Base-by-base conservation (phyloP, 306 rosid species). In the Pterocarpus santalinus region DNA sequence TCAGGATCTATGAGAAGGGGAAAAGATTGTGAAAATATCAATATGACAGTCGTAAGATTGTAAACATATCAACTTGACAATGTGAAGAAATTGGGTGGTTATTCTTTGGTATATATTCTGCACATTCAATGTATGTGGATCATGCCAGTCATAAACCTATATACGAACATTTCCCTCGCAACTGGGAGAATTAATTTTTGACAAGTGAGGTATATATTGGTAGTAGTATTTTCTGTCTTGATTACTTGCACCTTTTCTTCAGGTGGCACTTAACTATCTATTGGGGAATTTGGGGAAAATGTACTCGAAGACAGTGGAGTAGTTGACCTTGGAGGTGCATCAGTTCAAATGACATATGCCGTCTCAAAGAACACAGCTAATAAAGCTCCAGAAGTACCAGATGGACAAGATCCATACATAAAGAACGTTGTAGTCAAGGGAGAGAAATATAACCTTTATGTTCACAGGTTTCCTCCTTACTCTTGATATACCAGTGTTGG, bases 291-390 rank as follows among this genome's bases (percentile, higher is more conserved):
- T 94, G 79, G 97, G 93, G 12, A 80, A 86, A 85, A 62, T 47
- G 8, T 90, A 76, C 61, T 13, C 79, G 0, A 58, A 90, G 12
- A 92, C 98, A 12, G 95, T 90, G 52, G 95, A 79, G 92, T 91
- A 36, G 85, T 90, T 65, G 98, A 94, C 83, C 97, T 94, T 77
- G 98, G 98, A 36, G 97, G 98, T 73, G 98, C 89, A 32, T 94
- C 98, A 7, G 89, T 94, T 67, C 98, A 94, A 86, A 94, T 92
- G 97, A 87, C 94, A 36, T 94, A 92, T 84, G 97, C 97, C 0
- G 84, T 94, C 28, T 90, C 97, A 4, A 90, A 81, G 71, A 36
- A 52, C 71, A 35, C 89, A 69, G 94, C 97, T 52, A 79, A 85
- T 30, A 85, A 79, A 60, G 94, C 97, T 71, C 94, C 97, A 56